Percentiles rank a stretch among this genome's conserved stretches.
phyloP scores from a whole-genome alignment of 768 basidiomycete genomes.

The Butyriboletus loyo region DNA sequence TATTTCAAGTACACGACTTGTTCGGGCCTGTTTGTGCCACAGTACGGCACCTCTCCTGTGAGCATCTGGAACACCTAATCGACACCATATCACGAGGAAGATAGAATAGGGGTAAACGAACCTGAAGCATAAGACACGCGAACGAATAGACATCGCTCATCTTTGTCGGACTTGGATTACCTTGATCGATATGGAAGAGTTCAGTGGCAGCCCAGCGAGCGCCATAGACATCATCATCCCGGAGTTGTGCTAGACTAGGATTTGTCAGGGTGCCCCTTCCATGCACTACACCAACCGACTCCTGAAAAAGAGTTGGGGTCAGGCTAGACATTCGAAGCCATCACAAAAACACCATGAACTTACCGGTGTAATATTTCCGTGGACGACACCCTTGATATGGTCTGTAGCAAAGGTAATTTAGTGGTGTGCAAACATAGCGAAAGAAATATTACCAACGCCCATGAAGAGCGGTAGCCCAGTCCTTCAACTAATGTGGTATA shows the following conservation, averaged over 20 bases:
- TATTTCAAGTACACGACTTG: conserved; percentile 15
- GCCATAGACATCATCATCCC: neutral
- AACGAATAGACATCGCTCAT: conserved; percentile 18
- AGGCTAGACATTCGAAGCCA: neutral
- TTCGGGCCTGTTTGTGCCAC: conserved; percentile 3
- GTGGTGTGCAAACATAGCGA: neutral
- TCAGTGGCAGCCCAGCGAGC: conserved; percentile 16
- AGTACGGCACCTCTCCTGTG: conserved; percentile 7
- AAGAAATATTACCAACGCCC: neutral
- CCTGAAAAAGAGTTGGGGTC: neutral
- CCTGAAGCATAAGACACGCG: conserved; percentile 16
- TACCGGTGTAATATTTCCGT: conserved; percentile 10
- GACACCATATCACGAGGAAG: neutral
- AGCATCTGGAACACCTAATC: conserved; percentile 1
- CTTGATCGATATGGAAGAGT: neutral
- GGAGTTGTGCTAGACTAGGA: neutral
- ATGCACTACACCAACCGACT: neutral
- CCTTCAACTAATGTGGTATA: neutral
- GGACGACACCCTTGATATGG: neutral
- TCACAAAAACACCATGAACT: neutral
- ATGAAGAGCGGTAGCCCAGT: conserved; percentile 8
- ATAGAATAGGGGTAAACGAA: neutral
- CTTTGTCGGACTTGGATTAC: neutral
- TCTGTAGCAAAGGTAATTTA: neutral
- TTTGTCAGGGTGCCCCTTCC: conserved; percentile 1